Base-by-base conservation (phyloP, 768 basidiomycete genomes). In the Flagelloscypha sp. region DNA sequence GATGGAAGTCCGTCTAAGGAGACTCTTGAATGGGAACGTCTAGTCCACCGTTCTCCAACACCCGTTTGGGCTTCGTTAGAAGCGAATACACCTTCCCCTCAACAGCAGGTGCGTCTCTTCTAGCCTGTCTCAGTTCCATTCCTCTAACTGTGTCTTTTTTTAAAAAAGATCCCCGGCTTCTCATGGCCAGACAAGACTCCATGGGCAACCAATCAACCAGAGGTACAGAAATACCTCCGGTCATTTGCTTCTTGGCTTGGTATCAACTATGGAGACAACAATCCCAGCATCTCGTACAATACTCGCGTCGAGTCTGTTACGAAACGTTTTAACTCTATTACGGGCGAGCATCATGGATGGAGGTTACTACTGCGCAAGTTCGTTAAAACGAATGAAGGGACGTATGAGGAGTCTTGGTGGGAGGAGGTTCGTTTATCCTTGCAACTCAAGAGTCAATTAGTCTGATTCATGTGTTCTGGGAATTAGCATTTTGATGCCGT, bases 21-120 rank as follows among this genome's bases (percentile, higher is more conserved):
- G 7, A 53, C 57, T 20, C 24, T 42, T 11, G 49, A 50, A 6
- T 24, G 37, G 5, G n/a, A n/a, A n/a, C n/a, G n/a, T n/a, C n/a
- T n/a, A n/a, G n/a, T n/a, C n/a, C 63, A 67, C 45, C 47, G 62
- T 16, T 55, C 45, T 6, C 63, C 63, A 10, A 64, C 61, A 36
- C 58, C 61, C 1, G 45, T 65, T 18, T 65, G 61, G 61, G 45
- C 51, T 24, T 48, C 50, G 0, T 43, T 64, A 33, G 50, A 49
- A 3, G 58, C 60, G 3, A 62, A 62, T 45, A 53, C 54, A 0
- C 56, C 62, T 8, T 40, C 52, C n/a, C n/a, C n/a, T n/a, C n/a
- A 6, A 48, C 52, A 27, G 8, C 49, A 30, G 4, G 17, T 15
- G 3, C n/a, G 5, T 23, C 3, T 15, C 2, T 29, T 12, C 10